Evolutionary conservation across 495 filamentous ascomycete species (phyloP), one percentile per base, ranked within the genome.

Genomic region (Penicillium subrubescens): DNA sequence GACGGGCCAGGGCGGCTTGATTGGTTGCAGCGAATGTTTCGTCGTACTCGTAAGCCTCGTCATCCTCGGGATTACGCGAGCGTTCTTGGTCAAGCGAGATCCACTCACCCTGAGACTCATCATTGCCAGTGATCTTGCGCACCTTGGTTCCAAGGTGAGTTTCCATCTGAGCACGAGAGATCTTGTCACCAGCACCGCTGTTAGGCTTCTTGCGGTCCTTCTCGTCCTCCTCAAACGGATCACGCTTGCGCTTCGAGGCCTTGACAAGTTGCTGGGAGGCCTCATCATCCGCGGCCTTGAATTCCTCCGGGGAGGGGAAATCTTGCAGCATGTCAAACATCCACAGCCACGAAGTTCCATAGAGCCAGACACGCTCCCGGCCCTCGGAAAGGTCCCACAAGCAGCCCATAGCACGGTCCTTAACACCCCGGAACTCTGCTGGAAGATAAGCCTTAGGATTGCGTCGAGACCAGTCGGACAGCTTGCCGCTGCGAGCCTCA

Each of bases 281-380:
- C 29, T 69, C 73, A 52, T 41, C 65, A 55, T 71, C 73, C 62
- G 65, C 68, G 14, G 66, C 64, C 27, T 68, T 68, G 48, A 72
- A 62, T 41, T 78, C 73, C 8, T 75, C 75, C 6, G 70, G 63
- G 2, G 78, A 69, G 0, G 83, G 84, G 56, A 97, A 81, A 70
- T 98, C 90, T 59, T 85, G 84, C 7, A 84, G 84, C 6, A 97
- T 71, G 74, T 98, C 92, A 63, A 98, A 86, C 94, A 98, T 98
- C 84, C 90, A 97, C 58, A 99, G 72, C 86, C 93, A 97, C 0
- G 85, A 86, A 8, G 83, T 82, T 12, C 93, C 94, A 73, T 94
- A 97, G 8, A 97, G 74, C 93, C 95, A 98, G 2, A 94, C 75
- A 6, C 93, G 83, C 58, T 90, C 81, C 15, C 79, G 80, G 17